Evolutionary conservation across 345 rosid genomes (phyloP), one percentile per base, ranked within the genome.

Genomic region (Gossypium bickii): DNA sequence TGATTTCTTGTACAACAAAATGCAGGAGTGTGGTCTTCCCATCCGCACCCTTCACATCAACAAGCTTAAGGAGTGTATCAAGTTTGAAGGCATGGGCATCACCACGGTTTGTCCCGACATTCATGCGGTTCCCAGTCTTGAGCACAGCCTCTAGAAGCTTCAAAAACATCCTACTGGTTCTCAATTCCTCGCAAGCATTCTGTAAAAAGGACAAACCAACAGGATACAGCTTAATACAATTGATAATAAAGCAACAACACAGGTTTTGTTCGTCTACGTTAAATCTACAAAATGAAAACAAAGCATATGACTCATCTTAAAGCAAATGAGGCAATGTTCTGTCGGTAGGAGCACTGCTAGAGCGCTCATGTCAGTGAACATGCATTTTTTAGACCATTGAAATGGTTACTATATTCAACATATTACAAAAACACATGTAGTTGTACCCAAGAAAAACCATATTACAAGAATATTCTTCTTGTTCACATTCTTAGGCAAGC

Each of bases 101-200:
- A 2, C 98, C 99, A 15, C 98, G 97, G 80, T 95, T 93, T 48
- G 99, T 95, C 58, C 99, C 99, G 52, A 93, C 93, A 58, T 95
- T 95, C 99, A 95, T 95, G 45, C 99, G 93, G 86, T 95, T 95
- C 69, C 99, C 99, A 3, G 99, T 95, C 85, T 93, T 95, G 73
- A 95, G 91, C 34, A 95, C 97, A 56, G 99, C 98, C 84, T 95
- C 98, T 8, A 95, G 73, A 45, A 95, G 97, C 83, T 93, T 95
- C 71, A 95, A 75, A 81, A 95, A 95, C 99, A 95, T 91, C 81
- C 93, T 87, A 75, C 91, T 91, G 64, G 74, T 93, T 74, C 97
- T 89, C 38, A 95, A 83, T 75, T 95, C 99, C 80, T 93, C 99
- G 77, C 98, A 95, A 76, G 99, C 98, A 77, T 84, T 87, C 99